Evolutionary conservation across 1,284 basidiomycete species (phyloP).

Genomic region (Calocybe gambosa): DNA sequence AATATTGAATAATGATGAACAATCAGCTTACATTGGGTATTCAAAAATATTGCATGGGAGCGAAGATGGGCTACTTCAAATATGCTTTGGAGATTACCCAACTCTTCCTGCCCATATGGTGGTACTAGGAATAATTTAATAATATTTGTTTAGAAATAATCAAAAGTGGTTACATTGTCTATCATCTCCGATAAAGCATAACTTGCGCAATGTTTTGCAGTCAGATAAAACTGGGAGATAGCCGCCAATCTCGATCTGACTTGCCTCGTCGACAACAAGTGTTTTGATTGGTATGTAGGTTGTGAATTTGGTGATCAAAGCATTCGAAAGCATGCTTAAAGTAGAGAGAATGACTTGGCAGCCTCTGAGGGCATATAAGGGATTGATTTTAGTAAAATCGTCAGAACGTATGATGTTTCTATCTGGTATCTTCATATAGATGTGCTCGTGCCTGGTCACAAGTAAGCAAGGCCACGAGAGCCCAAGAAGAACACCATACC

Average conservation of each 20-base stretch:
- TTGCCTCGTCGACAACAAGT: conserved; percentile 61
- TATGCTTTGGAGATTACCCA: conserved; percentile 45
- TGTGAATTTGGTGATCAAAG: conserved; percentile 30
- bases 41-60: conserved; percentile 38
- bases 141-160: conserved; percentile 5
- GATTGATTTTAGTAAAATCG: conserved; percentile 26
- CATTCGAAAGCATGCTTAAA: conserved; percentile 60
- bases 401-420: conserved; percentile 47
- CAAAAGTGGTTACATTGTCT: conserved; percentile 52
- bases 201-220: conserved; percentile 41
- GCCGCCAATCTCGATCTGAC: conserved; percentile 57
- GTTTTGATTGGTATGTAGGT: conserved; percentile 38
- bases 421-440: conserved; percentile 43
- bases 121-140: conserved; percentile 35
- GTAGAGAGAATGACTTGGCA: conserved; percentile 64
- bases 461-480: conserved; percentile 4
- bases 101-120: conserved; percentile 51
- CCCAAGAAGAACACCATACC: conserved; percentile 36
- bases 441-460: conserved; percentile 61
- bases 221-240: conserved; percentile 44
- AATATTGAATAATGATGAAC: conserved; percentile 3
- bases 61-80: conserved; percentile 50
- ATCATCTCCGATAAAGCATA: conserved; percentile 71
- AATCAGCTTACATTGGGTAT: conserved; percentile 48
- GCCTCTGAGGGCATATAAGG: conserved; percentile 26